Conservation (phyloP, 2,329 filamentous ascomycete genomes). For the Cladosporium oxysporum region DNA sequence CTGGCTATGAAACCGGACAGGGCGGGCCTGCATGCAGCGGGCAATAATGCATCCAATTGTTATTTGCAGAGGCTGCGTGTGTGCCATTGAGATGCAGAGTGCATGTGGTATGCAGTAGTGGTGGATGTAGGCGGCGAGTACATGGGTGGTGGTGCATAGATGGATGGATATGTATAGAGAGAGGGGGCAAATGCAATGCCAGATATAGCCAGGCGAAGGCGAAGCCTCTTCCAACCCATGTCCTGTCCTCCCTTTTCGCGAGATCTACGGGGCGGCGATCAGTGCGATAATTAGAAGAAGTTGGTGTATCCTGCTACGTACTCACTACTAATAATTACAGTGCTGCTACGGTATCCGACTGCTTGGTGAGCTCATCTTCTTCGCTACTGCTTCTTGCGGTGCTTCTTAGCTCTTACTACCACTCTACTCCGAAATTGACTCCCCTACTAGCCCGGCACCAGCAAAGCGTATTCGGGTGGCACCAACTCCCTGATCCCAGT, state of each 20-base stretch:
- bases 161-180: background rate
- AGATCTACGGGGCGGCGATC: background rate
- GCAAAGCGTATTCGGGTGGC: background rate
- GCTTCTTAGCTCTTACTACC: background rate
- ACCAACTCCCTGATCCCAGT: background rate
- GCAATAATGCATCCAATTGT: background rate
- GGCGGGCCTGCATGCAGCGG: slow-evolving; percentile 8
- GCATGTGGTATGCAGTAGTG: background rate
- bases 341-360: background rate
- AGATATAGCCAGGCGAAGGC: background rate
- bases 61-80: slow-evolving; percentile 1
- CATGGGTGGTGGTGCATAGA: background rate
- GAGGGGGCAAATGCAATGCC: background rate
- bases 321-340: background rate
- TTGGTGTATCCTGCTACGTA: background rate
- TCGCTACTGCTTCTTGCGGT: background rate
- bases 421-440: background rate
- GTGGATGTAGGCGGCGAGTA: background rate
- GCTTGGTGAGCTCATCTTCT: background rate
- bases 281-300: background rate
- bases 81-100: background rate
- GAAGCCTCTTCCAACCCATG: background rate
- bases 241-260: background rate
- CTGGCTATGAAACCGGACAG: slow-evolving; percentile 10
- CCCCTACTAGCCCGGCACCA: background rate